Percentiles rank a stretch among this genome's conserved stretches.
Evolutionary conservation across 1,284 basidiomycete species (phyloP).

Genomic region (Cutaneotrichosporon mucoides): DNA sequence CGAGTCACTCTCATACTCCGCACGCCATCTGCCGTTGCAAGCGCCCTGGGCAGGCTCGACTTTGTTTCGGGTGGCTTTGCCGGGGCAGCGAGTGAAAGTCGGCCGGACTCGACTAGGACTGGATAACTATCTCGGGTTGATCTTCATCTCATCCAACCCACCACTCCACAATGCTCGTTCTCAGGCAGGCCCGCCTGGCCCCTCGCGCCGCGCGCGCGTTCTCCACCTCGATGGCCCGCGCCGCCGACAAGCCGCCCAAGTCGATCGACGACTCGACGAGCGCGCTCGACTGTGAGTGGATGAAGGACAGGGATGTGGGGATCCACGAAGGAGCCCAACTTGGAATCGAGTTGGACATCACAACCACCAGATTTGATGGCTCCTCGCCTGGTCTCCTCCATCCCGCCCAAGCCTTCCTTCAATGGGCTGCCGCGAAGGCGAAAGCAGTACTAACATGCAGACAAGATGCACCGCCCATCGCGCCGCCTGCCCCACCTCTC

Average conservation of each 20-base stretch:
- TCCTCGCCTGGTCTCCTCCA: no score
- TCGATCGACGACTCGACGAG: conserved; percentile 85
- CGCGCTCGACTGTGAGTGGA: conserved; percentile 87
- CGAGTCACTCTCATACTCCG: no score
- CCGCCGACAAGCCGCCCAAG: conserved; percentile 29
- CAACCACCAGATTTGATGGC: no score
- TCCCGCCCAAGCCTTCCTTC: no score
- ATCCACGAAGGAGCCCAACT: background rate
- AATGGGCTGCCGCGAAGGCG: no score
- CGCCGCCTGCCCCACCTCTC: conserved; percentile 41
- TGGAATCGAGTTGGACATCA: no score
- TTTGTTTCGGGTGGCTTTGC: background rate
- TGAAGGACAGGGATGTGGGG: background rate
- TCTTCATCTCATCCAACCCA: background rate
- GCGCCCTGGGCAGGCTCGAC: no score
- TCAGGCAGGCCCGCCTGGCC: background rate
- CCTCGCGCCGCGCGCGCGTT: background rate
- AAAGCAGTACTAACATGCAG: conserved; percentile 20
- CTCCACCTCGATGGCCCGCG: background rate
- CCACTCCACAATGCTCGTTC: background rate
- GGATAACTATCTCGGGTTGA: background rate
- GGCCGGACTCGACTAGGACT: background rate
- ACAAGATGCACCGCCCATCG: conserved; percentile 46
- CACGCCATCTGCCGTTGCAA: no score
- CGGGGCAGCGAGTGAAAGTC: background rate